Evolutionary conservation across 208 protist species (phyloP).

Genomic region (Trypanosoma melophagium): DNA sequence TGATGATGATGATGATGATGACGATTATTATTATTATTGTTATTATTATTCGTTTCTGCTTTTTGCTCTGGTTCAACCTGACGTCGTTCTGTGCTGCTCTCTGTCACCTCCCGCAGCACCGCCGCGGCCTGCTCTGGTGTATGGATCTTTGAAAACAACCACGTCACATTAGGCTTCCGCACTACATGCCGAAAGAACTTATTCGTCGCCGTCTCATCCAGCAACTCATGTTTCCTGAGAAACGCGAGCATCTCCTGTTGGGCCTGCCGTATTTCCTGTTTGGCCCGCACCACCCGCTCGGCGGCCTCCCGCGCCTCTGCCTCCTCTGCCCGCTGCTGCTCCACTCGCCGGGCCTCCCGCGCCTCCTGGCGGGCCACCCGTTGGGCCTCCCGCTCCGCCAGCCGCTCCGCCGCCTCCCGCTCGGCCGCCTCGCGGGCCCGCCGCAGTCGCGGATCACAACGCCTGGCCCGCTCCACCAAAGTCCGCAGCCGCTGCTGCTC

Average conservation of each 20-base stretch:
- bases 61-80: constrained; percentile 7
- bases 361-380: constrained; percentile 63
- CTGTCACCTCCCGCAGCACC: constrained; percentile 36
- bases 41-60: constrained; percentile 26
- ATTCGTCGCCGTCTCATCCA: constrained; percentile 69
- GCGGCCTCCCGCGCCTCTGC: constrained; percentile 34
- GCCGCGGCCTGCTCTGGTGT: constrained; percentile 34
- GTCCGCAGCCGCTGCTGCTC: constrained; percentile 89
- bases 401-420: constrained; percentile 47
- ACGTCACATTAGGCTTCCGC: constrained; percentile 61
- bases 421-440: constrained; percentile 76
- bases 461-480: constrained; percentile 89
- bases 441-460: constrained; percentile 92
- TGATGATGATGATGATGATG: constrained; percentile 1
- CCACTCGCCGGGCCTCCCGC: constrained; percentile 50
- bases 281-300: constrained; percentile 31
- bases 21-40: constrained; percentile 20
- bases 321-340: constrained; percentile 39
- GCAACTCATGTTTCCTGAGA: constrained; percentile 43
- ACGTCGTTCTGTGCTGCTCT: constrained; percentile 27
- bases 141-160: constrained; percentile 72
- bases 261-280: constrained; percentile 58
- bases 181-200: constrained; percentile 70
- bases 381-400: constrained; percentile 57
- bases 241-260: constrained; percentile 47